phyloP scores from a whole-genome alignment of 495 filamentous ascomycete genomes.

The Podospora fimiseda region DNA sequence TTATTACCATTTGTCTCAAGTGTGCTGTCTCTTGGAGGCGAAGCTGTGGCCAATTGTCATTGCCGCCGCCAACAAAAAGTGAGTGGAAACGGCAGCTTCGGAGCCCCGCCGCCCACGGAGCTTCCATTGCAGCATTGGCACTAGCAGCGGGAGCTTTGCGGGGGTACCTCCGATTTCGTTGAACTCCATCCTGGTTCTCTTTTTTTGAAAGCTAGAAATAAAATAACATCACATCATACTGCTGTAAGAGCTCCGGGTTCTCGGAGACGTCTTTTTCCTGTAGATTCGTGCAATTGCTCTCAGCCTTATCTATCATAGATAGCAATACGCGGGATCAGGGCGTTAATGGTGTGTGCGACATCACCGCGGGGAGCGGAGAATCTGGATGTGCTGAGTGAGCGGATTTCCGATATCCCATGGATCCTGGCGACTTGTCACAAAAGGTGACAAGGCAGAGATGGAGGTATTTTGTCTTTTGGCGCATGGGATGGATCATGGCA shows the following conservation, averaged over 20 bases:
- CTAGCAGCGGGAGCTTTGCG: neutral
- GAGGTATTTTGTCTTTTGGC: too few species aligned
- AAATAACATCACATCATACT: neutral
- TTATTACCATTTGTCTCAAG: neutral
- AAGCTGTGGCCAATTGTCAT: conserved; percentile 9
- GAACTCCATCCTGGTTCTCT: neutral
- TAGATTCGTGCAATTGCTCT: too few species aligned
- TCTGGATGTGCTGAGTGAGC: conserved; percentile 4
- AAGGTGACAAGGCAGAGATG: too few species aligned
- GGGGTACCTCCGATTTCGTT: conserved; percentile 6
- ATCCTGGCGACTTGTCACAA: neutral
- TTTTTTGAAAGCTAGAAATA: neutral
- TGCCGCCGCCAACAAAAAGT: neutral
- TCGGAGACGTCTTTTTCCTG: too few species aligned
- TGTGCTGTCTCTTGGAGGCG: conserved; percentile 1
- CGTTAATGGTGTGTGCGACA: neutral
- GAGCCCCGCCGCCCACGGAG: conserved; percentile 1
- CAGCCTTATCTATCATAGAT: too few species aligned
- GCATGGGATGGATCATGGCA: too few species aligned
- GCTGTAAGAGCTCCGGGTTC: neutral
- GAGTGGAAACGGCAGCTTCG: neutral
- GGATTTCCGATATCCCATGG: neutral
- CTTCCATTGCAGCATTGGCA: neutral
- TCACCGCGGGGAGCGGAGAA: conserved; percentile 6
- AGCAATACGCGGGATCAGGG: too few species aligned